Evolutionary conservation across 257 asterid species (phyloP).

Genomic region (Solanum piurae): DNA sequence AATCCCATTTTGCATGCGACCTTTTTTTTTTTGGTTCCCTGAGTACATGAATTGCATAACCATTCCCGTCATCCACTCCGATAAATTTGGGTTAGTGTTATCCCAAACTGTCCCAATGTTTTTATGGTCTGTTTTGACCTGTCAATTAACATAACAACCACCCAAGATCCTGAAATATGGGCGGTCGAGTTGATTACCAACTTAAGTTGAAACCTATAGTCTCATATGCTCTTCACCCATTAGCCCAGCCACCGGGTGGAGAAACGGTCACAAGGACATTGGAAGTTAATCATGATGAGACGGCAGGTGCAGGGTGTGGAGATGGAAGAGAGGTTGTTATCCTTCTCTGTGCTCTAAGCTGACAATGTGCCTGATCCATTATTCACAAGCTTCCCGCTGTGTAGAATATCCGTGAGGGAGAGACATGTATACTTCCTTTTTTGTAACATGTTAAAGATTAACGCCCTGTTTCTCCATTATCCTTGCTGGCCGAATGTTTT

Average conservation of each 20-base stretch:
- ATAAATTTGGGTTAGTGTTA: background rate
- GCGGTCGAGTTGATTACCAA: background rate
- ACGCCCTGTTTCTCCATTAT: background rate
- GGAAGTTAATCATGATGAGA: background rate
- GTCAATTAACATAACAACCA: background rate
- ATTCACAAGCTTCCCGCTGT: background rate
- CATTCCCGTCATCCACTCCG: background rate
- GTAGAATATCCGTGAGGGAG: background rate
- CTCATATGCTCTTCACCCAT: background rate
- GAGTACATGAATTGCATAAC: background rate
- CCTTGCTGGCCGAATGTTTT: background rate
- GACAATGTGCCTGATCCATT: background rate
- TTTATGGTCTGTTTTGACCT: background rate
- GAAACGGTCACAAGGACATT: background rate
- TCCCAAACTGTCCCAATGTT: background rate
- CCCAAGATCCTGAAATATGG: background rate
- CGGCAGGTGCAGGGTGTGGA: background rate
- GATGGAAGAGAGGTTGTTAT: background rate
- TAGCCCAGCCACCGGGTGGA: background rate
- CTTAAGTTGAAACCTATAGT: background rate
- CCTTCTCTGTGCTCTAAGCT: background rate
- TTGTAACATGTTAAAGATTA: background rate
- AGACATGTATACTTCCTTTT: background rate
- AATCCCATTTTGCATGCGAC: background rate
- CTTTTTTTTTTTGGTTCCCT: background rate